Percentiles rank a stretch among this genome's conserved stretches.
Conservation (phyloP, 495 filamentous ascomycete species). For the Podospora appendiculata region DNA sequence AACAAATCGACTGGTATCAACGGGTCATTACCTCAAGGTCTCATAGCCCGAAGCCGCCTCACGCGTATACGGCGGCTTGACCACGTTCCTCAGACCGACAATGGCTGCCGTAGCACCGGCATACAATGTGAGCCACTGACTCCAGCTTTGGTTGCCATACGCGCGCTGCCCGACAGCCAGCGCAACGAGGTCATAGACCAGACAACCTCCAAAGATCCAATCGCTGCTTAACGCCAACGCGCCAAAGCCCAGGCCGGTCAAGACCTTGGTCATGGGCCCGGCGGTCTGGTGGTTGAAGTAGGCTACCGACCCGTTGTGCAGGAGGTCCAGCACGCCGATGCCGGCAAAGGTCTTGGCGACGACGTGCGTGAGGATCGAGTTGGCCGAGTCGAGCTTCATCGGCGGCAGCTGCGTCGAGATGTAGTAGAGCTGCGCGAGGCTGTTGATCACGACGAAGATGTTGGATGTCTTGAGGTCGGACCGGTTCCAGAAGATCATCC, state of each 20-base stretch:
- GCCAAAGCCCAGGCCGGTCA: conserved; percentile 39
- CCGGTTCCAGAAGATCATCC: conserved; percentile 51
- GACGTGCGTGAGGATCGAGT: conserved; percentile 40
- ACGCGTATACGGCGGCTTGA: conserved; percentile 30
- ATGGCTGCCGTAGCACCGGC: conserved; percentile 39
- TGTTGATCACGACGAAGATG: conserved; percentile 43
- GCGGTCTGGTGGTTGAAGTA: conserved; percentile 37
- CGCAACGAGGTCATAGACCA: conserved; percentile 45
- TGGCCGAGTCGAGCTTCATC: conserved; percentile 37
- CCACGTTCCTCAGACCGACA: conserved; percentile 39
- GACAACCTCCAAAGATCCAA: conserved; percentile 46
- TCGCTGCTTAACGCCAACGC: conserved; percentile 32
- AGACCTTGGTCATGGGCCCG: conserved; percentile 32
- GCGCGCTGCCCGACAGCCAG: conserved; percentile 38
- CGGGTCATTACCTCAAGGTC: background rate
- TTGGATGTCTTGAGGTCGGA: conserved; percentile 35
- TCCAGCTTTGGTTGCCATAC: conserved; percentile 27
- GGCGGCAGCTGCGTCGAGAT: conserved; percentile 29
- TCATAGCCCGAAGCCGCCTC: background rate
- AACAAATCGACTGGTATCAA: too few species aligned
- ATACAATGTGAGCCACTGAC: conserved; percentile 35
- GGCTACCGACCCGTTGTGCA: conserved; percentile 44
- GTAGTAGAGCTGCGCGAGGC: conserved; percentile 41
- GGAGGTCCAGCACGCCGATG: conserved; percentile 44
- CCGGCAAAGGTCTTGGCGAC: conserved; percentile 46